Evolutionary conservation across 2,329 filamentous ascomycete species (phyloP).

Genomic region (Lasiodiplodia hormozganensis): DNA sequence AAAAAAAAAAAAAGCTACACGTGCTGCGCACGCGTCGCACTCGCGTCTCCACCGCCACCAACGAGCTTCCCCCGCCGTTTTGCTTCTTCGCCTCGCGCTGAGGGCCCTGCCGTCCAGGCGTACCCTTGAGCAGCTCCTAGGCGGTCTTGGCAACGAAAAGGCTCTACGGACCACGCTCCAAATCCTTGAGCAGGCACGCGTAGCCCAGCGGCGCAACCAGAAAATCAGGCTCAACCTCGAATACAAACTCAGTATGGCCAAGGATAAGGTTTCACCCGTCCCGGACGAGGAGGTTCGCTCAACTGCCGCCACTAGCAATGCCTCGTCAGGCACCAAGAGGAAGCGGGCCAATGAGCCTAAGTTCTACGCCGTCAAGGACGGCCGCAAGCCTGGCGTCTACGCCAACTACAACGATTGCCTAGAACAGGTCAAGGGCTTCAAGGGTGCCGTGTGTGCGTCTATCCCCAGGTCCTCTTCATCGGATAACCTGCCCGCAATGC

Average conservation of each 20-base stretch:
- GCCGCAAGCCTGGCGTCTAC: conserved; percentile 68
- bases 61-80: not conserved
- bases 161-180: not conserved
- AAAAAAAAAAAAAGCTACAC: not conserved
- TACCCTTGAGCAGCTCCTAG: conserved; percentile 3
- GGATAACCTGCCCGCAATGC: not conserved
- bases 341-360: conserved; percentile 61
- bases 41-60: not conserved
- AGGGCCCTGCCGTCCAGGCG: not conserved
- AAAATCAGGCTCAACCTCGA: conserved; percentile 3
- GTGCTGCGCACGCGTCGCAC: conserved; percentile 7
- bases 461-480: not conserved
- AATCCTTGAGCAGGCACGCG: conserved; percentile 5
- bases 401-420: conserved; percentile 68
- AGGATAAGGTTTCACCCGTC: conserved; percentile 9
- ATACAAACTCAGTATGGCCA: conserved; percentile 3
- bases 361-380: conserved; percentile 69
- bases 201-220: not conserved
- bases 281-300: conserved; percentile 33
- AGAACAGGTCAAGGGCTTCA: conserved; percentile 66
- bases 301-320: conserved; percentile 34
- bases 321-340: conserved; percentile 59
- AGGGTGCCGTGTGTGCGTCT: conserved; percentile 51
- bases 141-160: not conserved
- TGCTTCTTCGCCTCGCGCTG: conserved; percentile 8